Conservation (phyloP, 2,329 filamentous ascomycete genomes). For the Microdochium bolleyi region DNA sequence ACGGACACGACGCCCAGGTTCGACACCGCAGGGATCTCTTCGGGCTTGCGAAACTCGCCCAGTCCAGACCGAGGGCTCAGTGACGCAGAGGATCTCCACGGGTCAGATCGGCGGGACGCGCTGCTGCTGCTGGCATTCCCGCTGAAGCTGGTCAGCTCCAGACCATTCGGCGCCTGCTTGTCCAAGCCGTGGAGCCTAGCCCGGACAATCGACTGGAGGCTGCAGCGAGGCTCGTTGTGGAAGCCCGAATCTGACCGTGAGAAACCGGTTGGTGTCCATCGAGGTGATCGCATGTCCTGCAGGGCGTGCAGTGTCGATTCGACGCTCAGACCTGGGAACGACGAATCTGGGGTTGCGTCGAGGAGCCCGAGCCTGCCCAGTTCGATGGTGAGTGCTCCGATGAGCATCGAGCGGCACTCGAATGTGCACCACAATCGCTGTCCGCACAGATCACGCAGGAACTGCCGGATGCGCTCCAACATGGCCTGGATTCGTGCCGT, state of each 20-base stretch:
- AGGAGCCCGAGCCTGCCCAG: neutral
- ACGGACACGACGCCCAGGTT: neutral
- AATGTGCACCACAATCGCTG: neutral
- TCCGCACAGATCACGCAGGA: neutral
- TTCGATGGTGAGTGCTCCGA: neutral
- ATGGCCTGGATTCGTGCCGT: neutral
- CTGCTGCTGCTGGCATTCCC: neutral
- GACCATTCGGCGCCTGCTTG: neutral
- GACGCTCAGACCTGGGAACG: neutral
- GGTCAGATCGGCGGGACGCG: neutral
- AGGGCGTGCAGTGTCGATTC: neutral
- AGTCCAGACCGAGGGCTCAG: neutral
- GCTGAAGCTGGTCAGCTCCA: too few species aligned
- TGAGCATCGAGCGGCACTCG: neutral
- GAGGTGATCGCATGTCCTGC: neutral
- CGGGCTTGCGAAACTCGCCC: too few species aligned
- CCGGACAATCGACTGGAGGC: neutral
- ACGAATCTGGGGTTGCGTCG: neutral
- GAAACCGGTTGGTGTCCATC: neutral
- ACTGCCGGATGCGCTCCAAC: neutral
- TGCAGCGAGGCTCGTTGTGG: neutral
- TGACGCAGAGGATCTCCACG: neutral
- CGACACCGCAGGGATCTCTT: neutral
- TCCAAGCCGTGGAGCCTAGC: neutral
- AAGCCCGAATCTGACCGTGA: neutral